Evolutionary conservation across 495 filamentous ascomycete species (phyloP), one percentile per base, ranked within the genome.

Genomic region (Penicilliopsis zonata): DNA sequence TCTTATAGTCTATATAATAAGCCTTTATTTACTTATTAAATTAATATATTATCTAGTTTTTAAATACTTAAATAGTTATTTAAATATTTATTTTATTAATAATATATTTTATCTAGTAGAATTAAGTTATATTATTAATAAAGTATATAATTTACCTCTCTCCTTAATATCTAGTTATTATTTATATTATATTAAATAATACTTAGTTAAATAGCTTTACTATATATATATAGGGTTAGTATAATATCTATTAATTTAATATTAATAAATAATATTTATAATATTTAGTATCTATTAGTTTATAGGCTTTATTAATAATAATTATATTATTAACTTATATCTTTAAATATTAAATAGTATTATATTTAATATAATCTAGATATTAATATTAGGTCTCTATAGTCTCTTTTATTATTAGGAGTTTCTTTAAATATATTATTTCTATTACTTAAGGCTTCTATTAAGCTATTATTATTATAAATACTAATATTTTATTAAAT

Each of bases 321-420:
- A 30, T 30, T 16, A 30, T 16, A 30, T 30, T 30, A 28, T 16
- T 30, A 30, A 30, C 10, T 12, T 30, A 16, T 30, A 30, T 30
- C 10, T 23, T 23, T 23, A 23, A 23, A 23, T 6, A 23, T 23
- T 6, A 23, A 23, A 6, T 23, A 23, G 6, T 6, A 6, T 23
- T 23, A 23, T 23, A 23, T 6, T 23, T 6, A 23, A 23, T 23
- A 23, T 23, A 23, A 23, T 6, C 6, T 23, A 6, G 10, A 23
- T 23, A 23, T 23, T 23, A 23, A 6, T 23, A 23, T 23, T 23
- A 23, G 10, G 21, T 6, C 10, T 23, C 6, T 23, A 23, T 6
- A 23, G 6, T 23, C 21, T 23, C 6, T 23, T 6, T 6, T 23
- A 23, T 6, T 6, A 23, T 6, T 6, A 23, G 10, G 6, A 23